A percentile compares a stretch with the other conserved stretches of the same genome.
Evolutionary conservation across 805 yeast species (phyloP).

Genomic region (Starmerella gropengiesseri): DNA sequence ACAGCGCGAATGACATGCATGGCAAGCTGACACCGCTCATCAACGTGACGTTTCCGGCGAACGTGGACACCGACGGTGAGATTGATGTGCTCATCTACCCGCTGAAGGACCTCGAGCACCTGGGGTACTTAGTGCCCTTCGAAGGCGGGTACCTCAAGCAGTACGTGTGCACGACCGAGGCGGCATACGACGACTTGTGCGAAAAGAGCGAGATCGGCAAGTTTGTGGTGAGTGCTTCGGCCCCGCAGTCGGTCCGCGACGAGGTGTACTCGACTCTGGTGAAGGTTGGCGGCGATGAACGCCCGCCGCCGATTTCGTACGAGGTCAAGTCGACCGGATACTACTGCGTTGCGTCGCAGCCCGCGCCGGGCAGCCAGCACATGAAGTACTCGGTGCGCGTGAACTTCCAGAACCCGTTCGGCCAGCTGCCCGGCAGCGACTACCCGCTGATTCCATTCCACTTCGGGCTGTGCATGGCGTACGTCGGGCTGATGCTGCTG

Average conservation of each 20-base stretch:
- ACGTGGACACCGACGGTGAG: constrained; percentile 15
- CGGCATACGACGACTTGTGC: constrained; percentile 52
- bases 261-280: constrained; percentile 49
- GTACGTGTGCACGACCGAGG: constrained; percentile 65
- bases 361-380: constrained; percentile 31
- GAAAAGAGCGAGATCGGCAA: constrained; percentile 42
- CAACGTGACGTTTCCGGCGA: constrained; percentile 17
- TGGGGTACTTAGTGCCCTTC: constrained; percentile 46
- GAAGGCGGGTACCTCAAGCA: constrained; percentile 31
- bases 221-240: constrained; percentile 41
- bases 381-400: constrained; percentile 51
- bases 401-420: constrained; percentile 84
- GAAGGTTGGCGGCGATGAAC: constrained; percentile 45
- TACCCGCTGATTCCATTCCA: constrained; percentile 84
- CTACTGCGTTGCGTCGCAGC: constrained; percentile 75
- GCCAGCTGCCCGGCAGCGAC: constrained; percentile 78
- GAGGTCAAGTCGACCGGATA: constrained; percentile 69
- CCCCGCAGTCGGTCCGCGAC: constrained; percentile 32
- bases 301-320: constrained; percentile 41
- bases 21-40: constrained; percentile 1
- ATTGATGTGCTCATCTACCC: constrained; percentile 72
- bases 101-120: constrained; percentile 57
- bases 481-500: constrained; percentile 68
- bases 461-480: constrained; percentile 73
- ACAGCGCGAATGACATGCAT: constrained; percentile 39